Evolutionary conservation across 805 yeast species (phyloP), one percentile per base, ranked within the genome.

Genomic region (Kurtzmaniella cleridarum): DNA sequence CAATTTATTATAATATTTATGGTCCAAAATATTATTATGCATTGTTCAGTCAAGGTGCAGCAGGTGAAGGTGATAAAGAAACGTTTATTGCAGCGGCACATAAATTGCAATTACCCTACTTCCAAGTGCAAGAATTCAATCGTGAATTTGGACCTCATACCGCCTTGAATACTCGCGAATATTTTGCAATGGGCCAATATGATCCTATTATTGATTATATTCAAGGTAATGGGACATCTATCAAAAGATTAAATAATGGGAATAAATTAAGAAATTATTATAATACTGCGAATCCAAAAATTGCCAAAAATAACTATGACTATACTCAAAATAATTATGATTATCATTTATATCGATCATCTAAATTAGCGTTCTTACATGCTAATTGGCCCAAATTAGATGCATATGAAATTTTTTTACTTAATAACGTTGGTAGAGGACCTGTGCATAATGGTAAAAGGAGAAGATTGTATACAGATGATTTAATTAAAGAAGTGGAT

Each of bases 21-120:
- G 71, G 72, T 0, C 65, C 65, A 13, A 53, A 55, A 30, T 60
- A 53, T 43, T 66, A 51, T 49, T 66, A 66, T 43, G 61, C 70
- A 9, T 53, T 66, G 38, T 49, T 65, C 18, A 56, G 56, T 42
- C 72, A 66, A 46, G 72, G 72, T 5, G 66, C 67, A 0, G 69
- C 67, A 2, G 72, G 71, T 3, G 66, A 61, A 47, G 72, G 72
- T 18, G 72, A 66, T 41, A 64, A 64, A 42, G 72, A 66, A 40
- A 66, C 71, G 10, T 64, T 66, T 39, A 51, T 65, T 12, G 67
- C 72, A 1, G 70, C 71, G 1, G 68, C 69, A 12, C 70, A 64
- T 42, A 60, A 57, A 44, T 48, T 66, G 27, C 48, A 47, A 5
- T 51, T 59, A 24, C 66, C 69, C 1, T 66, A 60, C 45, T 62